Evolutionary conservation across 2,329 filamentous ascomycete genomes (phyloP).

Genomic region (Macroventuria anomochaeta): DNA sequence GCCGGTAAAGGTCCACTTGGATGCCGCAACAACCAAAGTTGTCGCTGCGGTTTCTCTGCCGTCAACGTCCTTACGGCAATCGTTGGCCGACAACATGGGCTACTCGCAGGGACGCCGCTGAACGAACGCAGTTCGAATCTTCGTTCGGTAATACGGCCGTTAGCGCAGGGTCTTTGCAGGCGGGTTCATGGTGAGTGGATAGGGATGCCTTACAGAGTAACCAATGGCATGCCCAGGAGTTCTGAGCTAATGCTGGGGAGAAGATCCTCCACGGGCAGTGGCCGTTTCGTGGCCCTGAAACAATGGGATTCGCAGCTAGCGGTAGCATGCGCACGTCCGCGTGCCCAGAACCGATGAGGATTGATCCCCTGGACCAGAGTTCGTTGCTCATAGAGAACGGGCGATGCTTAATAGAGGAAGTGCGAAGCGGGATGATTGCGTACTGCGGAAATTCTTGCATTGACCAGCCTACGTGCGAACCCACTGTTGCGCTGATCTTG

Average conservation of each 20-base stretch:
- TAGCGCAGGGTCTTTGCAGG: slow-evolving; percentile 9
- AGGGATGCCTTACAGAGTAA: background rate
- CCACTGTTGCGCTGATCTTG: slow-evolving; percentile 4
- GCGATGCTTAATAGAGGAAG: slow-evolving; percentile 10
- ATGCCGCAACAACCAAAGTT: slow-evolving; percentile 1
- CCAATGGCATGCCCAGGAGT: background rate
- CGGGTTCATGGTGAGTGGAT: slow-evolving; percentile 1
- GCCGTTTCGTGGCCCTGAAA: slow-evolving; percentile 3
- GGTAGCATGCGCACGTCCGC: background rate
- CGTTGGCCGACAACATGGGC: background rate
- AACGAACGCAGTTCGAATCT: slow-evolving; percentile 7
- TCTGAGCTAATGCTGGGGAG: slow-evolving; percentile 1
- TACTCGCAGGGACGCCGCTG: background rate
- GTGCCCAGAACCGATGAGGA: slow-evolving; percentile 9
- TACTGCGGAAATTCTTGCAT: slow-evolving; percentile 4
- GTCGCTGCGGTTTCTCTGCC: background rate
- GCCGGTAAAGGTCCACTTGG: slow-evolving; percentile 13
- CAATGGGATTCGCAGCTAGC: slow-evolving; percentile 2
- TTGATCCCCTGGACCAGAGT: background rate
- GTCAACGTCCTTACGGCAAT: slow-evolving; percentile 7
- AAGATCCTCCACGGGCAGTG: slow-evolving; percentile 16
- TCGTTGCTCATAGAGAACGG: slow-evolving; percentile 4
- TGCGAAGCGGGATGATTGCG: slow-evolving; percentile 11
- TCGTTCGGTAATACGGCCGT: slow-evolving; percentile 11
- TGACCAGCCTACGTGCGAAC: background rate